These are phyloP conservation scores for Iris macrosiphon DNA, from an alignment of 106 monocot genomes.

Conservation along the genomic window DNA sequence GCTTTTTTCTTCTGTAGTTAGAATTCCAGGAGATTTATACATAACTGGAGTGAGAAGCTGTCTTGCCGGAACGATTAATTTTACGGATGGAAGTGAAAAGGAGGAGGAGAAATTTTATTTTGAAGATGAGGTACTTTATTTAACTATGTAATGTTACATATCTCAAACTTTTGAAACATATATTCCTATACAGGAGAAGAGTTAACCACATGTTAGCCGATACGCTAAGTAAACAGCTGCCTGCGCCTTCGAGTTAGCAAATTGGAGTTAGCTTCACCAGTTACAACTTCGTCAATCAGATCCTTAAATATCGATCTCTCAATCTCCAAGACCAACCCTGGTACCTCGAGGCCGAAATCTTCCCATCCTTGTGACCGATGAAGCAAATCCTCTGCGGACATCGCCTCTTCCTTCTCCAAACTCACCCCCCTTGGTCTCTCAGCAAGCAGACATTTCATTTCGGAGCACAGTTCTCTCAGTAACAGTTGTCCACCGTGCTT, in stretches of 20 bases:
- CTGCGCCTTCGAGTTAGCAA: conserved; percentile 14
- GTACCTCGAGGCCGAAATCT: conserved; percentile 33
- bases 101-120: too few relatives aligned
- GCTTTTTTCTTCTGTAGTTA: too few relatives aligned
- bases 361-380: conserved; percentile 33
- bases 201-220: too few relatives aligned
- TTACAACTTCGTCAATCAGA: conserved; percentile 62
- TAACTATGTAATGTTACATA: too few relatives aligned
- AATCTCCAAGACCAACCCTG: conserved; percentile 43
- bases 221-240: conserved; percentile 24
- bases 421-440: not conserved
- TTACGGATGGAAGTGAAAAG: too few relatives aligned
- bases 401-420: conserved; percentile 19
- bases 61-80: too few relatives aligned
- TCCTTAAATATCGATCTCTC: conserved; percentile 83
- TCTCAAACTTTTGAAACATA: conserved; percentile 2
- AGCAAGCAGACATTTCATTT: conserved; percentile 38
- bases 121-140: too few relatives aligned
- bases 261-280: conserved; percentile 6
- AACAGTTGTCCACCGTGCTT: conserved; percentile 23
- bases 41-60: too few relatives aligned
- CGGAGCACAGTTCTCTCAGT: conserved; percentile 45
- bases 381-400: conserved; percentile 24
- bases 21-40: too few relatives aligned
- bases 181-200: conserved; percentile 1